Conservation (phyloP, 768 basidiomycete genomes). For the Suillus paluster region DNA sequence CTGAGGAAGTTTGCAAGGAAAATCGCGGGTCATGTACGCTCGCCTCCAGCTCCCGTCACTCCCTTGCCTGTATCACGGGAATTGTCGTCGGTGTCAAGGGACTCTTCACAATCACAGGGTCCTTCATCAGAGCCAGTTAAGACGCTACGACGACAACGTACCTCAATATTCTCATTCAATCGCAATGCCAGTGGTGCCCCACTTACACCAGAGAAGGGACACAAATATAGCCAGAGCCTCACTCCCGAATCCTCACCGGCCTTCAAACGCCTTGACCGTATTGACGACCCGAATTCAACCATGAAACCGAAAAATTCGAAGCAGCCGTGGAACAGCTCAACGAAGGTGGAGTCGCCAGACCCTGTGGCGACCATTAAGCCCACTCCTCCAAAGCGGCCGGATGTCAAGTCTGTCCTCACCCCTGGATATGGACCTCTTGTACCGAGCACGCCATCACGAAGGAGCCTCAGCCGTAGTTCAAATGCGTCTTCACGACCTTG, state of each 20-base stretch:
- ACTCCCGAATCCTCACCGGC: slow-evolving; percentile 72
- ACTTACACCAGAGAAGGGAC: slow-evolving; percentile 60
- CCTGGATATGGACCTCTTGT: slow-evolving; percentile 49
- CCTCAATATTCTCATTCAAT: slow-evolving; percentile 65
- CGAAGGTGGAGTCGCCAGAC: slow-evolving; percentile 62
- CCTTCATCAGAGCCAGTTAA: slow-evolving; percentile 60
- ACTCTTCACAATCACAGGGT: slow-evolving; percentile 23
- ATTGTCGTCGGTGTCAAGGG: slow-evolving; percentile 11
- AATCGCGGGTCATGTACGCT: slow-evolving; percentile 54
- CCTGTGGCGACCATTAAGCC: slow-evolving; percentile 51
- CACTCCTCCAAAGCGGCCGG: slow-evolving; percentile 52
- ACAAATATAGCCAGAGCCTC: slow-evolving; percentile 73
- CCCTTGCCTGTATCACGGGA: slow-evolving; percentile 52
- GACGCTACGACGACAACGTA: slow-evolving; percentile 56
- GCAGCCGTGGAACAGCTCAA: slow-evolving; percentile 82
- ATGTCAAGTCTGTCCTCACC: slow-evolving; percentile 50
- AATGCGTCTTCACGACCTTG: slow-evolving; percentile 81
- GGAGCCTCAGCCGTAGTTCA: slow-evolving; percentile 73
- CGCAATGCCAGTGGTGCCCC: slow-evolving; percentile 45
- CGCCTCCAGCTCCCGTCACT: slow-evolving; percentile 45
- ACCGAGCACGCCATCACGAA: slow-evolving; percentile 55
- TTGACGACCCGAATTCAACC: slow-evolving; percentile 42
- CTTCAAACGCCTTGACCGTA: slow-evolving; percentile 30
- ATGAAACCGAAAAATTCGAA: slow-evolving; percentile 45
- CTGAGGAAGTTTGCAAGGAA: slow-evolving; percentile 78